Percentiles rank a stretch among this genome's conserved stretches.
phyloP scores from a whole-genome alignment of 1,139 yeast genomes.

The Zygoascus sp. region DNA sequence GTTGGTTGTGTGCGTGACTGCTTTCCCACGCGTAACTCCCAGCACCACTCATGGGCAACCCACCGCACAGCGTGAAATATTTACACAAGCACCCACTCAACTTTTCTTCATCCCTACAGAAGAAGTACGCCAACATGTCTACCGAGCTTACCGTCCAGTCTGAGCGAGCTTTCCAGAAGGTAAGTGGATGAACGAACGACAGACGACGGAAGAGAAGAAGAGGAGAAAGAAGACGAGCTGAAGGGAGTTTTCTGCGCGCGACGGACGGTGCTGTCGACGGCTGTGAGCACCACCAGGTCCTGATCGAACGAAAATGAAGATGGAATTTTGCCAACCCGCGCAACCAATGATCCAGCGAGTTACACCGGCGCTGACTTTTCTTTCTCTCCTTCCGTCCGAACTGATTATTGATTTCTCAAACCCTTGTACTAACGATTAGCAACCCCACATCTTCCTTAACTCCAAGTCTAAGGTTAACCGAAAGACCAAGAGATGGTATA shows the following conservation, averaged over 20 bases:
- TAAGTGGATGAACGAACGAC: conserved; percentile 48
- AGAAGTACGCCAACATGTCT: conserved; percentile 62
- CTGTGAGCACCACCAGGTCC: too few species aligned
- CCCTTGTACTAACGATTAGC: conserved; percentile 45
- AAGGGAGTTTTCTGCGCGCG: too few species aligned
- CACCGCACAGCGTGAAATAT: conserved; percentile 7
- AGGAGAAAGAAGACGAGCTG: too few species aligned
- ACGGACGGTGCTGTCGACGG: too few species aligned
- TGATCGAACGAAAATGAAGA: too few species aligned
- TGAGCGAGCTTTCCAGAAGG: conserved; percentile 99
- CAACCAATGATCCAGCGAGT: too few species aligned
- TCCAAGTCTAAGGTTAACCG: conserved; percentile 98
- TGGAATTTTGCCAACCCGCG: too few species aligned
- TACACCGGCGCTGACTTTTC: too few species aligned
- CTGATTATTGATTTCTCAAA: too few species aligned
- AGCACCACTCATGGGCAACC: conserved; percentile 6
- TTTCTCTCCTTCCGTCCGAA: too few species aligned
- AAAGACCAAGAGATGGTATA: conserved; percentile 99
- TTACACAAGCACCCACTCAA: conserved; percentile 11
- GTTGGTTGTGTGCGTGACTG: background rate
- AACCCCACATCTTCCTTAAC: conserved; percentile 99
- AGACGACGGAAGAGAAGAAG: conserved; percentile 2
- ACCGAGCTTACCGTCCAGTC: conserved; percentile 99
- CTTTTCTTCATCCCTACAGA: conserved; percentile 12
- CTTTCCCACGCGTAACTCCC: conserved; percentile 1